phyloP scores from a whole-genome alignment of 2,329 filamentous ascomycete species.

The Malbranchea zuffiana region DNA sequence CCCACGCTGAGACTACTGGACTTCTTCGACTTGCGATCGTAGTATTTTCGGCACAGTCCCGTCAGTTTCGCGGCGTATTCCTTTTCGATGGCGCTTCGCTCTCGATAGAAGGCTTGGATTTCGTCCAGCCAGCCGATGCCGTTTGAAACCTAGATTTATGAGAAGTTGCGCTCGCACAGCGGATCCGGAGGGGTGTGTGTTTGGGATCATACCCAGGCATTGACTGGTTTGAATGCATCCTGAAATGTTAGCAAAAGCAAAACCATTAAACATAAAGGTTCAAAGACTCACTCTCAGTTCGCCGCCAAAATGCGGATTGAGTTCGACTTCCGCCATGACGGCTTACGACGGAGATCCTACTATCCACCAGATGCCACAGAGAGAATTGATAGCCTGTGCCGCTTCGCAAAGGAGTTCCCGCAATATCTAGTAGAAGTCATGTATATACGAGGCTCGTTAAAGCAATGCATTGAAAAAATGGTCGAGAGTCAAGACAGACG shows the following conservation, averaged over 20 bases:
- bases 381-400: too few species aligned
- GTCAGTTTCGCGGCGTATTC: conserved; percentile 87
- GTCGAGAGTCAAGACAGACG: background rate
- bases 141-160: conserved; percentile 50
- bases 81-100: conserved; percentile 87
- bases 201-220: conserved; percentile 57
- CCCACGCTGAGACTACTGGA: conserved; percentile 80
- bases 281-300: conserved; percentile 64
- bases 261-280: too few species aligned
- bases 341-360: background rate
- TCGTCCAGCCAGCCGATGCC: conserved; percentile 94
- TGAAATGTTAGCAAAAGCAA: conserved; percentile 29
- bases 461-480: background rate
- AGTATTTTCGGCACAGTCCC: conserved; percentile 86
- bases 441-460: too few species aligned
- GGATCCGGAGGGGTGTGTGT: conserved; percentile 16
- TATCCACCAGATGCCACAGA: too few species aligned
- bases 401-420: too few species aligned
- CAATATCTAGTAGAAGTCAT: too few species aligned
- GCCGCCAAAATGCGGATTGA: conserved; percentile 75
- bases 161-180: conserved; percentile 11
- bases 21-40: conserved; percentile 91
- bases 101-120: conserved; percentile 93
- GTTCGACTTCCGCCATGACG: conserved; percentile 69
- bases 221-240: conserved; percentile 96